These are phyloP conservation scores for Beauveria caledonica DNA, from an alignment of 2,329 filamentous ascomycete genomes.

Conservation along the genomic window DNA sequence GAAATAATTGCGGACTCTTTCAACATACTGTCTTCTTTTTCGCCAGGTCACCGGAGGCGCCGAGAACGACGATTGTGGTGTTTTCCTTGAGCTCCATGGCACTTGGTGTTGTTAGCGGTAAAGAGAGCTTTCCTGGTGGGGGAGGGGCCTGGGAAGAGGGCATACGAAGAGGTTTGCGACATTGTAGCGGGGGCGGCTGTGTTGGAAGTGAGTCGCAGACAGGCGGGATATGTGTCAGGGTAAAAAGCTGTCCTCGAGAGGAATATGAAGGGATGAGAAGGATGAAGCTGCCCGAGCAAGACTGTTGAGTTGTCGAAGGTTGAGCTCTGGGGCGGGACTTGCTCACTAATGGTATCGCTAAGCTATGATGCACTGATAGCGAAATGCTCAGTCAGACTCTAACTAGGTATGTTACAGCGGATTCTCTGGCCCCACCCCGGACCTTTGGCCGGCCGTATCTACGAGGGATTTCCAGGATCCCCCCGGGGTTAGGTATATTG, in stretches of 20 bases:
- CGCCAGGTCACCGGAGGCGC: conserved; percentile 92
- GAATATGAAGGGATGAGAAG: not conserved
- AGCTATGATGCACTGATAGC: conserved; percentile 13
- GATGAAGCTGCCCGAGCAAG: not conserved
- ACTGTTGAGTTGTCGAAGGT: conserved; percentile 8
- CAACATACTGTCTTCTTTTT: conserved; percentile 95
- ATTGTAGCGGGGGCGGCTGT: conserved; percentile 11
- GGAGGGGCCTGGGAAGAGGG: conserved; percentile 24
- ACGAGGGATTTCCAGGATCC: conserved; percentile 12
- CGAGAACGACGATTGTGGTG: conserved; percentile 92
- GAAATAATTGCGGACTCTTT: conserved; percentile 4
- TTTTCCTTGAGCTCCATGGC: conserved; percentile 96
- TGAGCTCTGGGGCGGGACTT: conserved; percentile 5
- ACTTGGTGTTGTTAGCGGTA: conserved; percentile 35
- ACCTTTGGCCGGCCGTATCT: conserved; percentile 10
- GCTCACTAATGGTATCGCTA: conserved; percentile 11
- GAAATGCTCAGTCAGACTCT: conserved; percentile 10
- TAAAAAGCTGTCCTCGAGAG: not conserved
- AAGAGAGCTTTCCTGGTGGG: conserved; percentile 12
- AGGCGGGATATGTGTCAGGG: not conserved
- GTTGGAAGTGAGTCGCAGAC: not conserved
- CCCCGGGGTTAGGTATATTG: not conserved
- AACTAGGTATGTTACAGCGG: conserved; percentile 6
- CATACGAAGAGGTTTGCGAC: conserved; percentile 22
- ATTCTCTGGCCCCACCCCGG: conserved; percentile 1